Base-by-base conservation (phyloP, 176 grass and related monocot species). In the Thinopyrum elongatum region DNA sequence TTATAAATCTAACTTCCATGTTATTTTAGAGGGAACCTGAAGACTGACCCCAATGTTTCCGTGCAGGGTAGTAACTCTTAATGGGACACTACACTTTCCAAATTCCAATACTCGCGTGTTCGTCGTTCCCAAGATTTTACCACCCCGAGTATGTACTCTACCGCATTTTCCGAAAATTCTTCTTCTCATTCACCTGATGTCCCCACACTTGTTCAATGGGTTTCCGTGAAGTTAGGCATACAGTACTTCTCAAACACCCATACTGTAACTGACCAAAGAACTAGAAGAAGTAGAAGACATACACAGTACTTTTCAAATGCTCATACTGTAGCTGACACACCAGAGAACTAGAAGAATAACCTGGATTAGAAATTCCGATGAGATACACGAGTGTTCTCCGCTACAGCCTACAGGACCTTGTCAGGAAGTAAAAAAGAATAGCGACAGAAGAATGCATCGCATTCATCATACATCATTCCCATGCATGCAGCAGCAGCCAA, bases 361-460 rank as follows among this genome's bases (percentile, higher is more conserved):
- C 81, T 58, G 78, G 31, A 88, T 91, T 88, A 85, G 62, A 91
- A 85, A 72, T 77, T 26, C 33, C 26, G 72, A 72, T 57, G 86
- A 84, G 86, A 84, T 78, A 88, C 86, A 85, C 33, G 42, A 82
- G 21, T 19, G 49, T 71, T 88, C 72, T 82, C 86, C 81, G 71
- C 82, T 12, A 42, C 41, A 42, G 41, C 41, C 41, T 65, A 91
- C 90, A 82, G 53, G 29, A 27, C 84, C 57, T 17, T 76, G 89
- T 86, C 72, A 92, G 92, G 19, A 90, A 80, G 86, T 44, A 79
- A 88, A 90, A 68, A 41, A 95, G 84, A 90, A 68, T 39, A 95
- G 76, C 26, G 80, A 63, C 29, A 86, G 13, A 76, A 80, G 34
- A 38, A 80, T 68, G 89, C 85, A 68, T 80, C 3, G 27, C 80